These are phyloP conservation scores for Mimosa bimucronata DNA, from an alignment of 306 rosid species.

Conservation along the genomic window DNA sequence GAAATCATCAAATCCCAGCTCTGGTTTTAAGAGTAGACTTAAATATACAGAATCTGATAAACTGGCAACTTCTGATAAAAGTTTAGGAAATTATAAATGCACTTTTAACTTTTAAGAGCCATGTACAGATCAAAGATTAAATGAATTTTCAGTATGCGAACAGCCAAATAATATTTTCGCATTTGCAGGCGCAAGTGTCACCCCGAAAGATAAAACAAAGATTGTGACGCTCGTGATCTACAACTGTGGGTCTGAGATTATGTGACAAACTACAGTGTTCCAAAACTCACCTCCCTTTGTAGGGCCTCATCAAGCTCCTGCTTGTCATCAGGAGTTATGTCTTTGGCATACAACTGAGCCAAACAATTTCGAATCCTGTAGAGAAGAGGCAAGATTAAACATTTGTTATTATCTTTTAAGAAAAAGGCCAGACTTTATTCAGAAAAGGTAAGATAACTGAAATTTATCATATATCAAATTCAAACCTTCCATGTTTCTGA, in stretches of 20 bases:
- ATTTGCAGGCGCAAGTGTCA: slow-evolving; percentile 6
- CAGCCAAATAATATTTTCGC: slow-evolving; percentile 7
- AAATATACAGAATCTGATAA: background rate
- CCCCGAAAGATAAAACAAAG: background rate
- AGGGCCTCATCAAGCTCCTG: slow-evolving; percentile 97
- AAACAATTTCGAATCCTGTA: slow-evolving; percentile 84
- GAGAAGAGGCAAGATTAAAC: background rate
- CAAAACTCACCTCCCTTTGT: slow-evolving; percentile 81
- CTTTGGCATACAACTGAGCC: slow-evolving; percentile 82
- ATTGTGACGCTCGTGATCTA: background rate
- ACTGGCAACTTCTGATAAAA: background rate
- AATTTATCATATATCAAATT: slow-evolving; percentile 16
- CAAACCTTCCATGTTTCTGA: slow-evolving; percentile 96
- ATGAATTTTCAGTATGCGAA: slow-evolving; percentile 20
- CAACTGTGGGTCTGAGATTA: background rate
- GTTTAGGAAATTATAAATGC: slow-evolving; percentile 15
- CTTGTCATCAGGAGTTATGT: slow-evolving; percentile 97
- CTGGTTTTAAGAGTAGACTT: background rate
- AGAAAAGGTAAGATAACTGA: background rate
- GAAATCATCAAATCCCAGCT: background rate
- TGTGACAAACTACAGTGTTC: slow-evolving; percentile 18
- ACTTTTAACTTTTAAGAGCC: background rate
- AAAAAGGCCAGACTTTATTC: background rate
- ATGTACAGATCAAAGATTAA: background rate
- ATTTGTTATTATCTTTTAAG: slow-evolving; percentile 2